These are phyloP conservation scores for Kodamaea jinghongensis DNA, from an alignment of 805 yeast species.

Conservation along the genomic window DNA sequence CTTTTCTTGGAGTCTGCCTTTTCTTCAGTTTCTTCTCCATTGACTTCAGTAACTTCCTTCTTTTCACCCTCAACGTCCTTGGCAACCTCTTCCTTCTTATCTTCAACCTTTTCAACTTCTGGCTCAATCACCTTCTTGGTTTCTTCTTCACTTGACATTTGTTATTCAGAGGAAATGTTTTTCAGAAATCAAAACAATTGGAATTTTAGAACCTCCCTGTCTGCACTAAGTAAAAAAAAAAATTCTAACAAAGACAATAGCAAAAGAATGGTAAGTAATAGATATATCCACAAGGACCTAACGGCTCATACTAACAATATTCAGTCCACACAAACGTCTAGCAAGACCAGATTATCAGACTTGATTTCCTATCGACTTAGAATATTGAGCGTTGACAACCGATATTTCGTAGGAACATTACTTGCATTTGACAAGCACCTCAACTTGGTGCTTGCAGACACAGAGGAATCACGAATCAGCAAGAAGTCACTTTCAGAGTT, in stretches of 20 bases:
- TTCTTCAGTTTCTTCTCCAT: conserved; percentile 13
- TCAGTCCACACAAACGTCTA: conserved; percentile 14
- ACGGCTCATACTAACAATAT: conserved; percentile 5
- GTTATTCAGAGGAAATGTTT: not conserved
- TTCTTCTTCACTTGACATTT: conserved; percentile 5
- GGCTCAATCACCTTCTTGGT: conserved; percentile 14
- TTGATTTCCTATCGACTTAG: conserved; percentile 71
- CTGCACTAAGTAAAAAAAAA: conserved; percentile 3
- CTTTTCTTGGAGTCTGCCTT: conserved; percentile 16
- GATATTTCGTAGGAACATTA: conserved; percentile 74
- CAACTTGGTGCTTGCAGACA: conserved; percentile 80
- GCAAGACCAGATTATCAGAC: conserved; percentile 53
- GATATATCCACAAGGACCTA: not conserved
- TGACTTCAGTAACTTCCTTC: conserved; percentile 15
- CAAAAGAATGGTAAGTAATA: conserved; percentile 6
- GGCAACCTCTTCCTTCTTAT: conserved; percentile 10
- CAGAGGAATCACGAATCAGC: conserved; percentile 79
- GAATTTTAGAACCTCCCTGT: not conserved
- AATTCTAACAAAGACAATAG: not conserved
- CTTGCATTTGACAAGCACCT: conserved; percentile 87
- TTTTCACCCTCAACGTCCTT: conserved; percentile 15
- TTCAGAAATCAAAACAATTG: conserved; percentile 4
- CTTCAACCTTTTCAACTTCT: conserved; percentile 11
- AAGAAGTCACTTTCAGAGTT: conserved; percentile 49
- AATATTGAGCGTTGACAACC: conserved; percentile 72